These are phyloP conservation scores for Rhododendron molle DNA, from an alignment of 148 eudicot species.

Conservation along the genomic window DNA sequence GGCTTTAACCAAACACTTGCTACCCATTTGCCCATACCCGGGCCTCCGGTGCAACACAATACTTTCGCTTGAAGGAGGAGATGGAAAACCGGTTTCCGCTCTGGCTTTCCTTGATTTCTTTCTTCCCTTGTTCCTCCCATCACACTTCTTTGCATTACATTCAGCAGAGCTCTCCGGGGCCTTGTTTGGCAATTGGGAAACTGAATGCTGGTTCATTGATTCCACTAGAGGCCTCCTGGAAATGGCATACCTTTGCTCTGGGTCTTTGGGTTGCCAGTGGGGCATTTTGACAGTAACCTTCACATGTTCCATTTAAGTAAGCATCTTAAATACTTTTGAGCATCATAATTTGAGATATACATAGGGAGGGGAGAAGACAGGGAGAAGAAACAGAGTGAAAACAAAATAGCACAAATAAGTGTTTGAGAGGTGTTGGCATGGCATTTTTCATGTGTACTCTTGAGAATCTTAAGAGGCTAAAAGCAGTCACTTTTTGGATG, in stretches of 20 bases:
- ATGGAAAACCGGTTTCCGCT: slow-evolving; percentile 28
- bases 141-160: slow-evolving; percentile 27
- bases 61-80: slow-evolving; percentile 30
- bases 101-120: slow-evolving; percentile 34
- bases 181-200: slow-evolving; percentile 18
- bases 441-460: slow-evolving; percentile 1
- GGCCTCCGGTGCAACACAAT: slow-evolving; percentile 52
- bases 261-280: slow-evolving; percentile 41
- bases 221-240: slow-evolving; percentile 52
- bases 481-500: not conserved
- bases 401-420: not conserved
- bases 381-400: not conserved
- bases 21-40: slow-evolving; percentile 58
- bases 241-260: slow-evolving; percentile 48
- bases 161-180: slow-evolving; percentile 27
- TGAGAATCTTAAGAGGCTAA: slow-evolving; percentile 1
- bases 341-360: not conserved
- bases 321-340: not conserved
- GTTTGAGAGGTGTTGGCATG: slow-evolving; percentile 14
- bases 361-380: not conserved
- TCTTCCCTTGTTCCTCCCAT: slow-evolving; percentile 42
- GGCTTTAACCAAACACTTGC: slow-evolving; percentile 60
- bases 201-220: slow-evolving; percentile 26
- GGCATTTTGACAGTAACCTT: slow-evolving; percentile 39
- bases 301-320: not conserved